A percentile compares a stretch with the other conserved stretches of the same genome.
phyloP scores from a whole-genome alignment of 2,329 filamentous ascomycete genomes.

The Pseudocercospora pini-densiflorae region DNA sequence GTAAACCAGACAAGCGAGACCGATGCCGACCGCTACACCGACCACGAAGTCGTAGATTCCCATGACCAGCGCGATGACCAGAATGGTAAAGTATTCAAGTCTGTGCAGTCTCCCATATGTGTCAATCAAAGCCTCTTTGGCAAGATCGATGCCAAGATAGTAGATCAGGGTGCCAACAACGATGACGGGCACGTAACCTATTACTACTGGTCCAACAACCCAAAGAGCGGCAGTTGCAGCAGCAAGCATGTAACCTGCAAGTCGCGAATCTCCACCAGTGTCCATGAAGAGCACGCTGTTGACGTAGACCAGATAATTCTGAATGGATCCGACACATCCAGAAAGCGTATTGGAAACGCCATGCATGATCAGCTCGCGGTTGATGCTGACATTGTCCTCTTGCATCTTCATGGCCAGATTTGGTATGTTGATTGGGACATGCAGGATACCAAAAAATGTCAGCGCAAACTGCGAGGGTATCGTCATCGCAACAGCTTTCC shows the following conservation, averaged over 20 bases:
- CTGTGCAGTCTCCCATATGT: slow-evolving; percentile 86
- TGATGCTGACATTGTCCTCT: slow-evolving; percentile 89
- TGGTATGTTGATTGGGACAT: slow-evolving; percentile 97
- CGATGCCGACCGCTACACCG: slow-evolving; percentile 88
- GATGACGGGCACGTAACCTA: slow-evolving; percentile 95
- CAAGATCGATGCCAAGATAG: slow-evolving; percentile 87
- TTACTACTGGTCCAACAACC: slow-evolving; percentile 81
- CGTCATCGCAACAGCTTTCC: slow-evolving; percentile 79
- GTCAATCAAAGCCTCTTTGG: slow-evolving; percentile 85
- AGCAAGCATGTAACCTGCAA: slow-evolving; percentile 86
- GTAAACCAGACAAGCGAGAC: slow-evolving; percentile 87
- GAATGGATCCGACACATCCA: slow-evolving; percentile 83
- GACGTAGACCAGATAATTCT: slow-evolving; percentile 96
- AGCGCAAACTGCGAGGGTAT: slow-evolving; percentile 95
- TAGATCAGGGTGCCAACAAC: slow-evolving; percentile 97
- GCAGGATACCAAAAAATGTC: slow-evolving; percentile 95
- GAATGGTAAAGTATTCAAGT: slow-evolving; percentile 86
- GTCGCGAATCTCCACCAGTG: slow-evolving; percentile 83
- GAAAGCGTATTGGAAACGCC: slow-evolving; percentile 92
- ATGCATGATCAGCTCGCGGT: slow-evolving; percentile 89
- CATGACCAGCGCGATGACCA: slow-evolving; percentile 93
- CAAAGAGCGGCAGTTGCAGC: slow-evolving; percentile 79
- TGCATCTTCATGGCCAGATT: slow-evolving; percentile 87
- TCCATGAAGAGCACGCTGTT: slow-evolving; percentile 97
- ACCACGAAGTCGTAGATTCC: slow-evolving; percentile 95